A percentile compares a stretch with the other conserved stretches of the same genome.
phyloP scores from a whole-genome alignment of 1,284 basidiomycete species.

The Fomitopsis pinicola region DNA sequence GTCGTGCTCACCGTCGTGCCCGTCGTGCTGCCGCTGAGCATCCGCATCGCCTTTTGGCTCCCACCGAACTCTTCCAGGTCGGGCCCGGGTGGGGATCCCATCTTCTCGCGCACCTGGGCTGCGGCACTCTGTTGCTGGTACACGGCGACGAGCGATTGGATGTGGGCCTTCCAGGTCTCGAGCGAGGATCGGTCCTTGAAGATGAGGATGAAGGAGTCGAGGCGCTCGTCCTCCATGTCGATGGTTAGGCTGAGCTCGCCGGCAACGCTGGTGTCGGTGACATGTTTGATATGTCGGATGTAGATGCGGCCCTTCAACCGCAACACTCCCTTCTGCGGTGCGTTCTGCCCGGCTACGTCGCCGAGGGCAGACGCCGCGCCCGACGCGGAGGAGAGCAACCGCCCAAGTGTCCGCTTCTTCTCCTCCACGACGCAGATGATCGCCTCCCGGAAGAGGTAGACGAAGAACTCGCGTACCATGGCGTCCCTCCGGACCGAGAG shows the following conservation, averaged over 20 bases:
- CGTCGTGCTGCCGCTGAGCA: conserved; percentile 64
- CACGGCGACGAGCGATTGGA: conserved; percentile 68
- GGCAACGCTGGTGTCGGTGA: conserved; percentile 72
- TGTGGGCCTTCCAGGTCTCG: conserved; percentile 82
- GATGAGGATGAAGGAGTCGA: conserved; percentile 92
- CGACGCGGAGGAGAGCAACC: conserved; percentile 59
- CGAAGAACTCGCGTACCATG: conserved; percentile 86
- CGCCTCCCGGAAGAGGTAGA: conserved; percentile 95
- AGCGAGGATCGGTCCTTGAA: conserved; percentile 89
- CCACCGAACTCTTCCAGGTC: conserved; percentile 78
- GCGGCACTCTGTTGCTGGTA: conserved; percentile 49
- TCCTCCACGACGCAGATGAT: conserved; percentile 96
- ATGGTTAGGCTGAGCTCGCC: conserved; percentile 89
- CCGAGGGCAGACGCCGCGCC: conserved; percentile 30
- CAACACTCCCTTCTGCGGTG: conserved; percentile 66
- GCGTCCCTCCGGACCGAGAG: conserved; percentile 84
- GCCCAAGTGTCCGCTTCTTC: conserved; percentile 74
- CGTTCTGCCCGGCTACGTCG: conserved; percentile 41
- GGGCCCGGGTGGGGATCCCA: conserved; percentile 45
- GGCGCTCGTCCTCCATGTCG: conserved; percentile 89
- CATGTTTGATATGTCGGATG: conserved; percentile 86
- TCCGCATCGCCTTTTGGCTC: conserved; percentile 68
- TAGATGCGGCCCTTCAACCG: conserved; percentile 94
- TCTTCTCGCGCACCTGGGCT: conserved; percentile 29
- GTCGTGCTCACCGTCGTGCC: conserved; percentile 61